A percentile compares a stretch with the other conserved stretches of the same genome.
Conservation (phyloP, 2,329 filamentous ascomycete species). For the Xylaria sp. region DNA sequence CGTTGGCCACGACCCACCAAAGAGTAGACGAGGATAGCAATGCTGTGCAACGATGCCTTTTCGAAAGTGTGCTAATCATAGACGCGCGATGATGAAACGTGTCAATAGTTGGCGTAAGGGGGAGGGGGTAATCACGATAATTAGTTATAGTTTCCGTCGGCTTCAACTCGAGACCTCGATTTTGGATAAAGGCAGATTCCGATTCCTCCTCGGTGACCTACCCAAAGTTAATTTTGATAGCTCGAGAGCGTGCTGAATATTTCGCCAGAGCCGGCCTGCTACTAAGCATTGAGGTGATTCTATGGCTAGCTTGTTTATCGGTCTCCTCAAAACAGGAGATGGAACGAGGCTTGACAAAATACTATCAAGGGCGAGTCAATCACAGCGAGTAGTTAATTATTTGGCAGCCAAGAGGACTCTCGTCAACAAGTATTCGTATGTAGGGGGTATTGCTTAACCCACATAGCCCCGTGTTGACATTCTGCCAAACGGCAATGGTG, state of each 20-base stretch:
- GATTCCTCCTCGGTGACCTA: not conserved
- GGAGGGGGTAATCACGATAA: not conserved
- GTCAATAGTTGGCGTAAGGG: not conserved
- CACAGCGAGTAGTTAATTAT: not conserved
- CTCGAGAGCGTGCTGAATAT: not conserved
- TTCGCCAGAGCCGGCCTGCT: not conserved
- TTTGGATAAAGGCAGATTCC: not conserved
- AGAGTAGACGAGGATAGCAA: not conserved
- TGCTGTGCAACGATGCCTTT: not conserved
- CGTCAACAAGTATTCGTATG: not conserved
- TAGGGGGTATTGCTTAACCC: not conserved
- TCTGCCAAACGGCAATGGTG: not conserved
- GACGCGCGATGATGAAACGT: not conserved
- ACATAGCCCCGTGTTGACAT: not conserved
- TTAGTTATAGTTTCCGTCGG: not conserved
- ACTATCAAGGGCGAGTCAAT: not conserved
- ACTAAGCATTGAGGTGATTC: not conserved
- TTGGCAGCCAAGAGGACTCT: not conserved
- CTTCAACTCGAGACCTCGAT: not conserved
- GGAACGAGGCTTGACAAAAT: not conserved
- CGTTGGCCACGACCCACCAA: not conserved
- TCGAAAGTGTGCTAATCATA: slow-evolving; percentile 14
- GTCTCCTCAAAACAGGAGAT: not conserved
- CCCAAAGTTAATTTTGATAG: not conserved
- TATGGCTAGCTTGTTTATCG: not conserved